phyloP scores from a whole-genome alignment of 495 filamentous ascomycete genomes.

The Thozetella sp. region DNA sequence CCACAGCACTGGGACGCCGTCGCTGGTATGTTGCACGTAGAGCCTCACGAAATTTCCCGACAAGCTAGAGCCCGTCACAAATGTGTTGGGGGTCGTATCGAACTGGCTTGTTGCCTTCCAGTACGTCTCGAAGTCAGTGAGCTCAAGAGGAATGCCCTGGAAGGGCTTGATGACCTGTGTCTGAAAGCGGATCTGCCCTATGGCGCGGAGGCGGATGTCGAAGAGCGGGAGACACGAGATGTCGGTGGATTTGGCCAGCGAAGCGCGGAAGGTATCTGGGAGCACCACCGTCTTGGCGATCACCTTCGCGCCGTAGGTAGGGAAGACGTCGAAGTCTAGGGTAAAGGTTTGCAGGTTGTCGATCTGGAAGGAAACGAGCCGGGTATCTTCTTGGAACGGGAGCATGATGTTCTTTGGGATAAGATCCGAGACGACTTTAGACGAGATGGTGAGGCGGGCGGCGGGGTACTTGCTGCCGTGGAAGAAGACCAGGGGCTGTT shows the following conservation, averaged over 20 bases:
- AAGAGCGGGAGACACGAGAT: conserved; percentile 86
- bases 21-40: conserved; percentile 86
- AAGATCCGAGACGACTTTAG: conserved; percentile 83
- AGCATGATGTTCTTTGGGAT: conserved; percentile 95
- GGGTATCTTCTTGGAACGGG: conserved; percentile 93
- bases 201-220: conserved; percentile 88
- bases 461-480: conserved; percentile 95
- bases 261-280: conserved; percentile 78
- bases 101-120: conserved; percentile 97
- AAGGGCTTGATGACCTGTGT: conserved; percentile 98
- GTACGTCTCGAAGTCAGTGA: conserved; percentile 97
- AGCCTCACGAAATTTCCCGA: conserved; percentile 91
- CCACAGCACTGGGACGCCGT: conserved; percentile 84
- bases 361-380: conserved; percentile 91
- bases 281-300: conserved; percentile 94
- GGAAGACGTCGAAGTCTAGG: conserved; percentile 97
- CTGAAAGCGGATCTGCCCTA: conserved; percentile 90
- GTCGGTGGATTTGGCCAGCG: conserved; percentile 69
- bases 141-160: conserved; percentile 89
- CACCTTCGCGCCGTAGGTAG: conserved; percentile 94
- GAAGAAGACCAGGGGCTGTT: conserved; percentile 82
- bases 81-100: conserved; percentile 76
- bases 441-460: conserved; percentile 92
- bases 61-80: conserved; percentile 93
- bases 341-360: conserved; percentile 90